These are phyloP conservation scores for Fraxinus greggii DNA, from an alignment of 305 asterid species.

Conservation along the genomic window DNA sequence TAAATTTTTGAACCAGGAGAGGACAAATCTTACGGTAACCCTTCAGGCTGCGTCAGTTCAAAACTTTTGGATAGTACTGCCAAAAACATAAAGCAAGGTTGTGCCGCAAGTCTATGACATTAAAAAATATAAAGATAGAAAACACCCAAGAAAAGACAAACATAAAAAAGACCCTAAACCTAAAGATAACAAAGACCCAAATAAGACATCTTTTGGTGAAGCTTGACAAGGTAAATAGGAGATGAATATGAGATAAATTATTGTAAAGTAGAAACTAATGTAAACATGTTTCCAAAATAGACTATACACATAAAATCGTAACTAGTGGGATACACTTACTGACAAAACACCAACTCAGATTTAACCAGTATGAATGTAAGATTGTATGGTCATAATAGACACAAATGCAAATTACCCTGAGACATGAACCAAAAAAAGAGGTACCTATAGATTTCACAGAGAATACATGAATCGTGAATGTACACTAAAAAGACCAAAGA, in stretches of 20 bases:
- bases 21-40: neutral
- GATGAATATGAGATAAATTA: neutral
- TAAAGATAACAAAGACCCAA: neutral
- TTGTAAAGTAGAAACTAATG: neutral
- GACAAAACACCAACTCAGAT: neutral
- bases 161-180: neutral
- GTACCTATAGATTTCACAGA: neutral
- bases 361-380: neutral
- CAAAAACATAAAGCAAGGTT: neutral
- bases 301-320: neutral
- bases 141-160: neutral
- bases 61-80: neutral
- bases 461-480: neutral
- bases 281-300: neutral
- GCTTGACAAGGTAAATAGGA: neutral
- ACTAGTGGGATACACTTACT: neutral
- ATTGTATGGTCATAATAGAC: neutral
- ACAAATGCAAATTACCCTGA: neutral
- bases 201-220: neutral
- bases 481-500: neutral
- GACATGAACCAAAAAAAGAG: neutral
- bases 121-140: neutral
- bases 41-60: neutral
- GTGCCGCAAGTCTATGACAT: neutral
- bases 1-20: neutral